Base-by-base conservation (phyloP, 176 grass and related monocot genomes). In the Aegilops speltoides region DNA sequence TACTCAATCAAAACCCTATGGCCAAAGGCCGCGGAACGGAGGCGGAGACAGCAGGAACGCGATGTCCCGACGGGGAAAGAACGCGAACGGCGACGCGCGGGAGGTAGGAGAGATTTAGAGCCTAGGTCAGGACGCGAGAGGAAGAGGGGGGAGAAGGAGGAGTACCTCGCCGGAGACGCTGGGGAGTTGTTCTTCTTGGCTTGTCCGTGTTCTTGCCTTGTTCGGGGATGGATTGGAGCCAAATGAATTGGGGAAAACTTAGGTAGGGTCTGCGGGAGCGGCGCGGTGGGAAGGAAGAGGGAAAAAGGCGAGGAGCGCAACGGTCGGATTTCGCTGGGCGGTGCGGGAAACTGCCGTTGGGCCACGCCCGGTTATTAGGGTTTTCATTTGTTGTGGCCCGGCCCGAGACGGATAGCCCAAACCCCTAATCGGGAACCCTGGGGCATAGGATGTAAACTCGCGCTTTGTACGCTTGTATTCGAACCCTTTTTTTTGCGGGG, bases 291-390 rank as follows among this genome's bases (percentile, higher is more conserved):
- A 60, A 19, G n/a, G 20, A 76, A 19, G 5, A 2, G 38, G 61
- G 22, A 23, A 3, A 28, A 74, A 46, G 28, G 59, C 20, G 5
- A 20, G 20, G 36, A 13, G 64, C n/a, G 45, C 89, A 91, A 91
- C 89, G 85, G 89, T 90, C 89, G 26, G 89, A 87, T 90, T 83
- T 79, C 12, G 65, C 6, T 74, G 31, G 11, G 14, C 28, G 32
- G 31, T 26, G 29, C 67, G 25, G 28, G 31, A 61, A 71, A 40
- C 8, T 25, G n/a, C 60, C 56, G 25, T 84, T 84, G 25, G 20
- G 8, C 79, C 79, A 28, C 25, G 37, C 78, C 34, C 8, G 23
- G 16, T 74, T 26, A 74, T 74, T 26, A 73, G 22, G 12, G 10
- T 37, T 69, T 3, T 0, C 14, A 32, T 32, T 32, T 68, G 6